Evolutionary conservation across 129 eudicot species (phyloP).

Genomic region (Chrysanthemum lavandulifolium): DNA sequence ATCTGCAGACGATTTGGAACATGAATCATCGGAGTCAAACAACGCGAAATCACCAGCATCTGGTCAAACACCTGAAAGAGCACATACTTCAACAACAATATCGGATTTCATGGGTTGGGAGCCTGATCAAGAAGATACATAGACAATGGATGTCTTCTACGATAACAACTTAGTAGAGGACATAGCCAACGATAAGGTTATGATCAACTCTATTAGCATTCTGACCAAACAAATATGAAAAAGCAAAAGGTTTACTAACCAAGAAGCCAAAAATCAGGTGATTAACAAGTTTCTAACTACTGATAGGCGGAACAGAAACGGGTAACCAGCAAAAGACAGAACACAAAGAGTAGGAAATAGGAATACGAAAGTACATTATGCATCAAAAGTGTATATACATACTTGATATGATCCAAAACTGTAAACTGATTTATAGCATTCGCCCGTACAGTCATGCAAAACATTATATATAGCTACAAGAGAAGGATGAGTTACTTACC

Average conservation of each 20-base stretch:
- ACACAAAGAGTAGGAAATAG: constrained; percentile 8
- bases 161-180: constrained; percentile 12
- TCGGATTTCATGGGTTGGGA: constrained; percentile 72
- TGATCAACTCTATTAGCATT: constrained; percentile 10
- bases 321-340: too few species aligned
- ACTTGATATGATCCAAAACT: not conserved
- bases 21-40: constrained; percentile 34
- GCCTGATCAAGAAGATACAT: constrained; percentile 38
- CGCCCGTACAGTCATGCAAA: not conserved
- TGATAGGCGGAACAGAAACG: too few species aligned
- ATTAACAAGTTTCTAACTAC: constrained; percentile 7
- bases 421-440: not conserved
- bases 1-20: constrained; percentile 55
- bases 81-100: constrained; percentile 54
- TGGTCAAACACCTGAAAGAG: constrained; percentile 26
- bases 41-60: constrained; percentile 14
- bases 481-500: not conserved
- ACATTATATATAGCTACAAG: not conserved
- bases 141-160: constrained; percentile 1
- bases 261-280: constrained; percentile 2
- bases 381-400: not conserved
- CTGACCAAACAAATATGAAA: constrained; percentile 35
- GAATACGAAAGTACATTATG: constrained; percentile 2
- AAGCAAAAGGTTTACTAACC: constrained; percentile 35
- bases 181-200: constrained; percentile 6